Conservation (phyloP, 257 asterid species). For the Fraxinus anomala region DNA sequence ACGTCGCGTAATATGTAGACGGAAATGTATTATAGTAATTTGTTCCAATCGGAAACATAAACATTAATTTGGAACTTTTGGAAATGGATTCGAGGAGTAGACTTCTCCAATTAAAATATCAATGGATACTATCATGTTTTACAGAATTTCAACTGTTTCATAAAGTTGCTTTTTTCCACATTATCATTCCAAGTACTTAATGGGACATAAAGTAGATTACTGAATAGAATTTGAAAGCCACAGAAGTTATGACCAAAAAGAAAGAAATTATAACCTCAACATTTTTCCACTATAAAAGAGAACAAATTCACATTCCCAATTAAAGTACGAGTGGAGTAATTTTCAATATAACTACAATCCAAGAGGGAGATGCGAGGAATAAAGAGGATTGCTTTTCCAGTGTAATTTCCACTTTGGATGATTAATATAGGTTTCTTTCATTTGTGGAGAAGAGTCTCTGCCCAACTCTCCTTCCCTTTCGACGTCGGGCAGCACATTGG, state of each 20-base stretch:
- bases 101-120: no score
- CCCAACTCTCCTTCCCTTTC: constrained; percentile 8
- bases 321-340: constrained; percentile 31
- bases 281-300: constrained; percentile 42
- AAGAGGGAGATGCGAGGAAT: constrained; percentile 41
- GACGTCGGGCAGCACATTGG: not conserved
- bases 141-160: constrained; percentile 21
- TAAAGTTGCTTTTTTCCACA: constrained; percentile 31
- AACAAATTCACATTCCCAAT: constrained; percentile 44
- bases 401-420: constrained; percentile 28
- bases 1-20: no score
- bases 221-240: constrained; percentile 31
- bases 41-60: no score
- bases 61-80: not conserved
- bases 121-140: no score
- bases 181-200: constrained; percentile 3
- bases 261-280: constrained; percentile 35
- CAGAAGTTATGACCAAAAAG: constrained; percentile 23
- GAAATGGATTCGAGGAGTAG: no score
- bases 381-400: constrained; percentile 18
- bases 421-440: constrained; percentile 16
- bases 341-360: constrained; percentile 24
- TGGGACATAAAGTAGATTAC: constrained; percentile 7
- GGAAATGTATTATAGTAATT: no score
- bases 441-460: constrained; percentile 7